These are phyloP conservation scores for Tuber magnatum DNA, from an alignment of 495 filamentous ascomycete genomes.

Conservation along the genomic window DNA sequence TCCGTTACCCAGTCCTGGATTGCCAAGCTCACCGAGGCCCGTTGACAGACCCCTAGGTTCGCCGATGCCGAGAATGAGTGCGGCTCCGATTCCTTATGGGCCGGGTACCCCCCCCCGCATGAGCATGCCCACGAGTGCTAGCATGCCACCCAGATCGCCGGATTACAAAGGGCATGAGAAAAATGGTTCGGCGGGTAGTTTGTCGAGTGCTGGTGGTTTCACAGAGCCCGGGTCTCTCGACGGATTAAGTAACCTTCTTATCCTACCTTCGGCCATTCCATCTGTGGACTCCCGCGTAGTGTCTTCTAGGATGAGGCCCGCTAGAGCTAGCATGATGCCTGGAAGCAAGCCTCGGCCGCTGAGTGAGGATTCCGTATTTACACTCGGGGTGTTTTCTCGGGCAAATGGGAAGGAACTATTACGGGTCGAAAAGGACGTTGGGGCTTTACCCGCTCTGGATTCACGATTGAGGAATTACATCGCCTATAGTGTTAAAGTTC, in stretches of 20 bases:
- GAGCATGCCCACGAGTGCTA: slow-evolving; percentile 22
- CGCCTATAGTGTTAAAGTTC: slow-evolving; percentile 62
- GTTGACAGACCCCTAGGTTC: slow-evolving; percentile 64
- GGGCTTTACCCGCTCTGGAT: slow-evolving; percentile 74
- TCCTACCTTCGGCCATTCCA: slow-evolving; percentile 56
- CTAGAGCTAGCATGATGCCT: slow-evolving; percentile 70
- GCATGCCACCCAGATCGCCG: slow-evolving; percentile 31
- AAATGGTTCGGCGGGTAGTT: slow-evolving; percentile 28
- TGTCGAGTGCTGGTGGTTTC: slow-evolving; percentile 9
- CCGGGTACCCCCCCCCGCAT: slow-evolving; percentile 26
- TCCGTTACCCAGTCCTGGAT: slow-evolving; percentile 68
- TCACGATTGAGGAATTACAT: slow-evolving; percentile 64
- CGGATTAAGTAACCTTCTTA: slow-evolving; percentile 22
- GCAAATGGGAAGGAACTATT: slow-evolving; percentile 75
- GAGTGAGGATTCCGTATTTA: slow-evolving; percentile 91
- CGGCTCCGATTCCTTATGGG: slow-evolving; percentile 25
- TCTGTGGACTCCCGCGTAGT: slow-evolving; percentile 77
- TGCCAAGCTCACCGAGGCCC: slow-evolving; percentile 86
- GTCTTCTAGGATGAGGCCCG: slow-evolving; percentile 89
- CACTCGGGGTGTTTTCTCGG: slow-evolving; percentile 72
- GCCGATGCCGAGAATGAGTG: slow-evolving; percentile 51
- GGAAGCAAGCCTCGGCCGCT: slow-evolving; percentile 53
- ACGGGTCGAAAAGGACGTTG: slow-evolving; percentile 85
- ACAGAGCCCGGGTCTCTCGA: slow-evolving; percentile 6
- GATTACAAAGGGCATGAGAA: slow-evolving; percentile 29